phyloP scores from a whole-genome alignment of 768 basidiomycete genomes.

The Leccinum subgranulosum region DNA sequence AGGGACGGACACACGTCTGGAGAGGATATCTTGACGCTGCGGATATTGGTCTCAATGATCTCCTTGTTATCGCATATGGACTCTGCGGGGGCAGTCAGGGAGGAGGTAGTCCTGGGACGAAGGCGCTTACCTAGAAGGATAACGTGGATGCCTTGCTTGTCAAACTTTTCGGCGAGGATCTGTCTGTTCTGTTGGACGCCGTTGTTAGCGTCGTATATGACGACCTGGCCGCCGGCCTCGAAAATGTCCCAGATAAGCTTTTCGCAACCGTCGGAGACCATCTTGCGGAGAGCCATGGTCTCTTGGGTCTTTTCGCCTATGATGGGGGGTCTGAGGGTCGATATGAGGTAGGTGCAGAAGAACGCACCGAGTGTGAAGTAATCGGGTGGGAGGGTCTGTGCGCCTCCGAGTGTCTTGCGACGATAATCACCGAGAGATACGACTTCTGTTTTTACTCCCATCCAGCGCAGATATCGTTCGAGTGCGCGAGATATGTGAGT shows the following conservation, averaged over 20 bases:
- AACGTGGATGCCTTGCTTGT: constrained; percentile 84
- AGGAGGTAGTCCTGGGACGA: not conserved
- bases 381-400: constrained; percentile 84
- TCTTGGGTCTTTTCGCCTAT: constrained; percentile 76
- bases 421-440: constrained; percentile 95
- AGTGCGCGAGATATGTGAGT: constrained; percentile 95
- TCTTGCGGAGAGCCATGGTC: constrained; percentile 72
- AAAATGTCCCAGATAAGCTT: constrained; percentile 89
- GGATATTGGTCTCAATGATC: constrained; percentile 91
- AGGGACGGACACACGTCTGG: constrained; percentile 70
- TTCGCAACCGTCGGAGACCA: constrained; percentile 82
- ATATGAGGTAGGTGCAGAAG: not conserved
- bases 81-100: constrained; percentile 47
- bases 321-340: constrained; percentile 2
- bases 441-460: constrained; percentile 94
- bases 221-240: constrained; percentile 84
- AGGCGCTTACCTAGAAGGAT: constrained; percentile 74
- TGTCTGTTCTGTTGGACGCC: constrained; percentile 68
- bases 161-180: constrained; percentile 79
- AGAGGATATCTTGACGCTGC: constrained; percentile 96
- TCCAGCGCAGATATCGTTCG: constrained; percentile 97
- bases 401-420: constrained; percentile 83
- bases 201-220: constrained; percentile 98
- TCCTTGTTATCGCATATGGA: constrained; percentile 88
- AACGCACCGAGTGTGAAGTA: constrained; percentile 81